Conservation (phyloP, 371 early-diverging fungal species). For the Enterospora canceri region DNA sequence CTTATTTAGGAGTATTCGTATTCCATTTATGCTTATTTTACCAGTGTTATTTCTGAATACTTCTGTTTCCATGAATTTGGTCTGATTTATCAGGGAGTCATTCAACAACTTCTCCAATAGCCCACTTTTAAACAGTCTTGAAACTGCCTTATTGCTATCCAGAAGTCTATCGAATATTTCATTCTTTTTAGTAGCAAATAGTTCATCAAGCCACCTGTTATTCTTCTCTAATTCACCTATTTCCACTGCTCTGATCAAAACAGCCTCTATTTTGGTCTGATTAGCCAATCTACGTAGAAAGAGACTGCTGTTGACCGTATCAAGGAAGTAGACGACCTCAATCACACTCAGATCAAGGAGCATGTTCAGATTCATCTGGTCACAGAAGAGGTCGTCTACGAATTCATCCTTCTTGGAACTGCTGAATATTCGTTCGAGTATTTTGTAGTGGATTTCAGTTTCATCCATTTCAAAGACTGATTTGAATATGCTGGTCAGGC, state of each 20-base stretch:
- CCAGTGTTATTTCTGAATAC: not conserved
- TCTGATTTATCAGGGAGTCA: not conserved
- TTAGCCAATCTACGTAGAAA: too few relatives aligned
- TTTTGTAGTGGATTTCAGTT: not conserved
- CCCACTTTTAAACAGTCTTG: too few relatives aligned
- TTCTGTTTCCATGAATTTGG: not conserved
- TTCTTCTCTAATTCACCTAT: too few relatives aligned
- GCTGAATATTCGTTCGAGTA: not conserved
- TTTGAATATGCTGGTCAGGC: slow-evolving; percentile 1
- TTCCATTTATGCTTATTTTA: not conserved
- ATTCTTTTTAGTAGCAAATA: too few relatives aligned
- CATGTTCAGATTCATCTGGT: not conserved
- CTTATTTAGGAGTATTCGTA: not conserved
- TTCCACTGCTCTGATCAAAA: not conserved
- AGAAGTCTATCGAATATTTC: too few relatives aligned
- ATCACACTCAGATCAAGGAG: not conserved
- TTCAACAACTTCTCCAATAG: not conserved
- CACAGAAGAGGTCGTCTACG: not conserved
- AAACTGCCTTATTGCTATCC: too few relatives aligned
- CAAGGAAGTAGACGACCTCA: not conserved
- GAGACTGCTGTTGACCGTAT: not conserved
- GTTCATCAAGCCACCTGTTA: too few relatives aligned
- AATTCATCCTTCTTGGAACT: not conserved
- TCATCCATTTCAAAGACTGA: not conserved
- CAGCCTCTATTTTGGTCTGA: not conserved